Evolutionary conservation across 129 eudicot species (phyloP).

Genomic region (Solidago caesia): DNA sequence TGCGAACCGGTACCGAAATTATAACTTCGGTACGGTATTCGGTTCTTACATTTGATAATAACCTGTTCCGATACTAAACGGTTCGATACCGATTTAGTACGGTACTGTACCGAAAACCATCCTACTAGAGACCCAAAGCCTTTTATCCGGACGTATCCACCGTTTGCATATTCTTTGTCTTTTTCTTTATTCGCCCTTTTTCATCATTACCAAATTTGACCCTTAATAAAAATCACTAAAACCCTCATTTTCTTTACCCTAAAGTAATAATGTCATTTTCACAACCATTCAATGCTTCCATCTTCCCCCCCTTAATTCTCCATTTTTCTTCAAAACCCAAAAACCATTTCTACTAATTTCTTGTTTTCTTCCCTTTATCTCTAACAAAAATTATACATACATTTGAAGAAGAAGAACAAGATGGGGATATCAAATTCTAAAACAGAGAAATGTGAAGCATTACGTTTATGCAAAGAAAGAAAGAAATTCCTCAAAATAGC

Average conservation of each 20-base stretch:
- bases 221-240: conserved; percentile 7
- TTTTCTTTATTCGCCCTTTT: conserved; percentile 14
- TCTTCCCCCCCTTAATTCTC: conserved; percentile 5
- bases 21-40: too few species aligned
- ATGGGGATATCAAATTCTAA: conserved; percentile 84
- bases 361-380: background rate
- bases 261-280: background rate
- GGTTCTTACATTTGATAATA: too few species aligned
- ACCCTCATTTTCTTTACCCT: conserved; percentile 19
- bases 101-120: too few species aligned
- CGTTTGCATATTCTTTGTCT: conserved; percentile 20
- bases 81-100: too few species aligned
- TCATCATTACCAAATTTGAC: conserved; percentile 18
- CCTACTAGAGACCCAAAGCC: conserved; percentile 17
- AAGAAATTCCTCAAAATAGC: conserved; percentile 76
- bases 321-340: conserved; percentile 26
- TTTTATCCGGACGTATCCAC: conserved; percentile 9
- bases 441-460: conserved; percentile 64
- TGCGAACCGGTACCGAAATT: too few species aligned
- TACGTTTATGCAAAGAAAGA: conserved; percentile 82
- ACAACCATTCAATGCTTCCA: conserved; percentile 8
- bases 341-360: conserved; percentile 1
- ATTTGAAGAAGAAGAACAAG: conserved; percentile 6
- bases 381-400: background rate
- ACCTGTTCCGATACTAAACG: too few species aligned